These are phyloP conservation scores for Trypanosoma scelopori DNA, from an alignment of 208 protist genomes.

Conservation along the genomic window DNA sequence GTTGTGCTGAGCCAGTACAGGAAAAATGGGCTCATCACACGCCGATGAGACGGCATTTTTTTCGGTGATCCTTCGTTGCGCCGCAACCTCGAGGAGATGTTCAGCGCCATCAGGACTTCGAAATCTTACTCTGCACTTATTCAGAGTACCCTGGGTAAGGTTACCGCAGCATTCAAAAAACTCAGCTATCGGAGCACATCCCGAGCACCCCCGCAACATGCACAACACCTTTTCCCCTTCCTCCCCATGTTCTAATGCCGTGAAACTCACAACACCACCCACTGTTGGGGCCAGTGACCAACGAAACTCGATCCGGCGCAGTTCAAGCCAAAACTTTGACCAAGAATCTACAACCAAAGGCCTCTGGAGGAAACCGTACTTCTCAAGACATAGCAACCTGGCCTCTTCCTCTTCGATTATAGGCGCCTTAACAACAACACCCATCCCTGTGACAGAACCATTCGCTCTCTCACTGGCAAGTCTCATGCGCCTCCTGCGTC, in stretches of 20 bases:
- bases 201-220: conserved; percentile 35
- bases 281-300: conserved; percentile 56
- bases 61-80: conserved; percentile 1
- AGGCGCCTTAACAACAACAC: background rate
- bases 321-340: conserved; percentile 63
- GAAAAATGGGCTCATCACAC: conserved; percentile 23
- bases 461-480: background rate
- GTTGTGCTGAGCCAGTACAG: conserved; percentile 47
- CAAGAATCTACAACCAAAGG: conserved; percentile 60
- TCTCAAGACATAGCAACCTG: conserved; percentile 57
- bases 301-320: conserved; percentile 59
- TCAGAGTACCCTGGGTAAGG: conserved; percentile 33
- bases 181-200: conserved; percentile 59
- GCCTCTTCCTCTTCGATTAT: conserved; percentile 42
- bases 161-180: conserved; percentile 65
- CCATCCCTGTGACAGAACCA: background rate
- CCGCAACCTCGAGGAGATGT: background rate
- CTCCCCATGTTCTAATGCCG: conserved; percentile 53
- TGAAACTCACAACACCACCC: conserved; percentile 48
- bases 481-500: conserved; percentile 12
- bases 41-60: background rate
- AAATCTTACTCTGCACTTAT: conserved; percentile 21
- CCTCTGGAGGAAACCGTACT: conserved; percentile 74
- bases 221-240: conserved; percentile 51
- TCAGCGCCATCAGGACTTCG: conserved; percentile 11